Evolutionary conservation across 768 basidiomycete species (phyloP).

Genomic region (Mrakia blollopis): DNA sequence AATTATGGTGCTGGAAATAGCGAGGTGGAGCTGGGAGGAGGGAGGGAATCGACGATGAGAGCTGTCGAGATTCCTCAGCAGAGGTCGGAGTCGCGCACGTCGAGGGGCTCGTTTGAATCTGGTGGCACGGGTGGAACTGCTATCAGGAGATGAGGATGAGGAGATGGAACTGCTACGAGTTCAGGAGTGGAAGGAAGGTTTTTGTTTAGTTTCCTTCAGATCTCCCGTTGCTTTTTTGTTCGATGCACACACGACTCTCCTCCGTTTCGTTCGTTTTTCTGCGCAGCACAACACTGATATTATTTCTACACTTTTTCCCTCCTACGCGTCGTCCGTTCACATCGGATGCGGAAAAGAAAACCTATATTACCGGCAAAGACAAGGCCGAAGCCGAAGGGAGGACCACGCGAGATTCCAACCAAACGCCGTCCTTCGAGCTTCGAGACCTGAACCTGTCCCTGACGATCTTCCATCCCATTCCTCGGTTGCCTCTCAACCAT

Average conservation of each 20-base stretch:
- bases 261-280: neutral
- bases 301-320: neutral
- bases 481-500: neutral
- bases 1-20: neutral
- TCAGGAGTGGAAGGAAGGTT: neutral
- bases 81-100: neutral
- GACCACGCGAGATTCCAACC: slow-evolving; percentile 4
- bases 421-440: neutral
- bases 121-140: neutral
- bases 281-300: neutral
- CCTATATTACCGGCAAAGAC: neutral
- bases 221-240: neutral
- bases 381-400: neutral
- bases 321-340: neutral
- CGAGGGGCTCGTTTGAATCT: neutral
- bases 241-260: neutral
- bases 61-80: neutral
- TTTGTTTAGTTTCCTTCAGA: neutral
- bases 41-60: neutral
- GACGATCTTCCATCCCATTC: neutral
- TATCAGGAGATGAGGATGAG: neutral
- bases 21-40: neutral
- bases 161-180: neutral
- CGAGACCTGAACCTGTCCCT: neutral
- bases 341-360: neutral